Evolutionary conservation across 225 moss, liverwort and hornwort species (phyloP).

Genomic region (Physcomitrium patens): DNA sequence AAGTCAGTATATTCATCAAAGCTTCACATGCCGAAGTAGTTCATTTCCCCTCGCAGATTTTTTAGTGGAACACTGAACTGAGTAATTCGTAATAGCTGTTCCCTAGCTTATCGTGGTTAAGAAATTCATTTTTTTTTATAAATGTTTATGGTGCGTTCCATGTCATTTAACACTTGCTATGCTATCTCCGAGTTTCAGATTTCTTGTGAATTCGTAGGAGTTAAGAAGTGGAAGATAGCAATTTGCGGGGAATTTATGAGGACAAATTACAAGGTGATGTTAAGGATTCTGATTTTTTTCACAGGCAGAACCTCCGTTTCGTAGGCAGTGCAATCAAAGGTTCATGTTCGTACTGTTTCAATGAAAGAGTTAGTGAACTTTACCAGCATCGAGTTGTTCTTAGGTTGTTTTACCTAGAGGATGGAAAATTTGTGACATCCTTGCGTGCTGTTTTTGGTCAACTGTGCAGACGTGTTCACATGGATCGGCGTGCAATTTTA

Average conservation of each 20-base stretch:
- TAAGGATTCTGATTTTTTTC: constrained; percentile 12
- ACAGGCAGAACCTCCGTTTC: constrained; percentile 7
- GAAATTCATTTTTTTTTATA: constrained; percentile 10
- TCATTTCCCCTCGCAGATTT: constrained; percentile 21
- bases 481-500: constrained; percentile 94
- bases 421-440: constrained; percentile 7
- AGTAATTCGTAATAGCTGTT: neutral
- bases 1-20: neutral
- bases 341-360: constrained; percentile 15
- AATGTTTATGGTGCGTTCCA: constrained; percentile 1
- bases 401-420: neutral
- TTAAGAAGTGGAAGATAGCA: constrained; percentile 90
- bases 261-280: constrained; percentile 71
- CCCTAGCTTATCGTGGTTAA: neutral
- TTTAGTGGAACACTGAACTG: neutral
- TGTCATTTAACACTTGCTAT: constrained; percentile 24
- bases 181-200: constrained; percentile 57
- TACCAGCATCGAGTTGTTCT: constrained; percentile 14
- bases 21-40: constrained; percentile 18
- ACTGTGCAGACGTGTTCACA: constrained; percentile 82
- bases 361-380: neutral
- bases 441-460: neutral
- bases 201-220: constrained; percentile 95
- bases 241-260: constrained; percentile 97
- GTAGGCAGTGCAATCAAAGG: constrained; percentile 3